Evolutionary conservation across 371 early-diverging fungal genomes (phyloP).

Genomic region (Mortierella sp.): DNA sequence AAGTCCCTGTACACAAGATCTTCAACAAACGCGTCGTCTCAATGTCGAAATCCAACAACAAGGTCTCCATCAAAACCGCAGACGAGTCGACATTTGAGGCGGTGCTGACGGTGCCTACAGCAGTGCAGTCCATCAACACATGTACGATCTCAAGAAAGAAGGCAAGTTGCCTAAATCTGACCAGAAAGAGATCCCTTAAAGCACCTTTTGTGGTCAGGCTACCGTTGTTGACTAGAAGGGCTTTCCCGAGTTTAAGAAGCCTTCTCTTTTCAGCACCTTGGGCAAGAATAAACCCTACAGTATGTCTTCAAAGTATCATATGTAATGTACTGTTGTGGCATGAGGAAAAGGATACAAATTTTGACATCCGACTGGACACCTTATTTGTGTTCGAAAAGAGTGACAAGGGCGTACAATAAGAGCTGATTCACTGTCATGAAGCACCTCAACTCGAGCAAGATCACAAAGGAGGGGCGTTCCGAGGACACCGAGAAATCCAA

Average conservation of each 20-base stretch:
- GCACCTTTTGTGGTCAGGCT: neutral
- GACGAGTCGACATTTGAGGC: conserved; percentile 6
- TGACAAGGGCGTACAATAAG: neutral
- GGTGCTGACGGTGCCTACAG: conserved; percentile 22
- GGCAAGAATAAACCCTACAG: neutral
- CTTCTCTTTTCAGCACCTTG: neutral
- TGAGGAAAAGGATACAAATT: too few relatives aligned
- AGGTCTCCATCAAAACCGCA: conserved; percentile 6
- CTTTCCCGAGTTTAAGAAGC: neutral
- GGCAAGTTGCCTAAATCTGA: conserved; percentile 10
- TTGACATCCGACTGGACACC: too few relatives aligned
- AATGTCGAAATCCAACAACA: neutral
- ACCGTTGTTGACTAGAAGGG: neutral
- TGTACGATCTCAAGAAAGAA: neutral
- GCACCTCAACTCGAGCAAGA: conserved; percentile 17
- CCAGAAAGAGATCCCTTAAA: neutral
- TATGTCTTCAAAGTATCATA: too few relatives aligned
- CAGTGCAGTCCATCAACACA: neutral
- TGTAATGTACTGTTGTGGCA: too few relatives aligned
- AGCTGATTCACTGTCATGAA: conserved; percentile 19
- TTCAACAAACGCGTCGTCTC: conserved; percentile 16
- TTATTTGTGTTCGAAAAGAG: too few relatives aligned
- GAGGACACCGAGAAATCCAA: conserved; percentile 11
- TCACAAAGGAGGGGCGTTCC: conserved; percentile 3
- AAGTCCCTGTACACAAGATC: neutral